A percentile compares a stretch with the other conserved stretches of the same genome.
These are phyloP conservation scores for Filobasidium floriforme DNA, from an alignment of 768 basidiomycete species.

Conservation along the genomic window DNA sequence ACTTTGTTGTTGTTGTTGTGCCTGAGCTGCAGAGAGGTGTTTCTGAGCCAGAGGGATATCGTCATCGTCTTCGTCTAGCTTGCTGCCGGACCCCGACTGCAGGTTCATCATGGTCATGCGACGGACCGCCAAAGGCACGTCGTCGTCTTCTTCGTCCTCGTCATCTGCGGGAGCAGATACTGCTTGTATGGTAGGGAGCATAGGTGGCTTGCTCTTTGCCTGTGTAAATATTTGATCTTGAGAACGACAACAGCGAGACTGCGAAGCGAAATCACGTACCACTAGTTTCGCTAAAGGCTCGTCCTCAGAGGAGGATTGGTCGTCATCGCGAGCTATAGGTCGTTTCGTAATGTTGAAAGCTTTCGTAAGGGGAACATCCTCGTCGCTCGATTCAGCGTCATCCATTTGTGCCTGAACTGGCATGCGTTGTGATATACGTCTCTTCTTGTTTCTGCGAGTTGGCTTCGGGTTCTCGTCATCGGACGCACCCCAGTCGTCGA, in stretches of 20 bases:
- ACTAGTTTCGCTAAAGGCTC: conserved; percentile 18
- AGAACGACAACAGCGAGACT: too few relatives aligned
- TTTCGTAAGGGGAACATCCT: conserved; percentile 36
- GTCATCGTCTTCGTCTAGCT: conserved; percentile 21
- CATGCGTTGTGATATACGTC: conserved; percentile 2
- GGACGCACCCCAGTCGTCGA: conserved; percentile 23
- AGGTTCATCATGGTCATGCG: conserved; percentile 21
- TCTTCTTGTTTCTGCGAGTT: conserved; percentile 9
- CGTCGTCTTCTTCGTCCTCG: conserved; percentile 37
- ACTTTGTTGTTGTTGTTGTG: conserved; percentile 22
- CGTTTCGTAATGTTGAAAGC: conserved; percentile 14
- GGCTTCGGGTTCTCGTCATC: conserved; percentile 15
- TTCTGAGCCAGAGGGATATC: conserved; percentile 40
- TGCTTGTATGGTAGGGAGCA: background rate
- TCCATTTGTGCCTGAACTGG: background rate
- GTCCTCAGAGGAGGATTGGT: conserved; percentile 19
- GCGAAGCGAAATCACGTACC: background rate
- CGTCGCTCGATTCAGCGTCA: conserved; percentile 25
- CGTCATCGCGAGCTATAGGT: background rate
- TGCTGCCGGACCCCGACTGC: too few relatives aligned
- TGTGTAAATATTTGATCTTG: background rate
- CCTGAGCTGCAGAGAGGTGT: conserved; percentile 28
- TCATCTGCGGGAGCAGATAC: background rate
- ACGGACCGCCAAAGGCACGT: conserved; percentile 34
- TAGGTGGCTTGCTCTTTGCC: background rate